Evolutionary conservation across 2,329 filamentous ascomycete species (phyloP).

Genomic region (Fusarium continuum): DNA sequence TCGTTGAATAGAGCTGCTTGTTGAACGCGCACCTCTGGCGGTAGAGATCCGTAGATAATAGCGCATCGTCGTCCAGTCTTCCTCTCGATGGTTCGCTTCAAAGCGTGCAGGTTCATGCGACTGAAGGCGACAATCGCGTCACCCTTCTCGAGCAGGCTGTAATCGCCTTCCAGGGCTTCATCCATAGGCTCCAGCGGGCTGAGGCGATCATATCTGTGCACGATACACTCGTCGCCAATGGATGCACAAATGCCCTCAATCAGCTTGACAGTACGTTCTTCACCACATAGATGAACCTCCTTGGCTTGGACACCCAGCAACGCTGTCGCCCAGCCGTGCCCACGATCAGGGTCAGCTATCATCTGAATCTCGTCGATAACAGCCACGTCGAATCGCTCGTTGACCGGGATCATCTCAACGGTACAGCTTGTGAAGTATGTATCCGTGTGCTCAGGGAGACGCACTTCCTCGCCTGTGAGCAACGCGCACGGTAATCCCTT

Average conservation of each 20-base stretch:
- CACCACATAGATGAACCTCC: conserved; percentile 93
- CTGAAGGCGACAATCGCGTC: conserved; percentile 92
- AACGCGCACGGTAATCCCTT: conserved; percentile 81
- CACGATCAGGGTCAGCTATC: conserved; percentile 82
- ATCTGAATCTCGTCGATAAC: conserved; percentile 99
- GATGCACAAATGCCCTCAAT: conserved; percentile 80
- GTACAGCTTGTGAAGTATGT: conserved; percentile 82
- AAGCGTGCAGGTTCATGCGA: conserved; percentile 78
- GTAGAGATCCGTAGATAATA: conserved; percentile 90
- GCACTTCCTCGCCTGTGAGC: conserved; percentile 90
- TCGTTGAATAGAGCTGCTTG: conserved; percentile 96
- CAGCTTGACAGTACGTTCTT: conserved; percentile 81
- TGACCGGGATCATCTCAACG: conserved; percentile 82
- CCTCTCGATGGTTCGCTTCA: conserved; percentile 82
- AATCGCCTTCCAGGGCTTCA: conserved; percentile 68
- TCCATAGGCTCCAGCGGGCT: conserved; percentile 77
- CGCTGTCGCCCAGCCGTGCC: conserved; percentile 95
- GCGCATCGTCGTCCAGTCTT: conserved; percentile 82
- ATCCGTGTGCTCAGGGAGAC: conserved; percentile 68
- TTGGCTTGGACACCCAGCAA: conserved; percentile 85
- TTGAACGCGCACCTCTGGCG: conserved; percentile 90
- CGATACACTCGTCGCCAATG: conserved; percentile 81
- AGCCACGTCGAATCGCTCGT: conserved; percentile 76
- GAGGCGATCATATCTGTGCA: conserved; percentile 85
- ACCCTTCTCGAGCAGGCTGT: conserved; percentile 79